Conservation (phyloP, 768 basidiomycete genomes). For the Podaxis pistillaris region DNA sequence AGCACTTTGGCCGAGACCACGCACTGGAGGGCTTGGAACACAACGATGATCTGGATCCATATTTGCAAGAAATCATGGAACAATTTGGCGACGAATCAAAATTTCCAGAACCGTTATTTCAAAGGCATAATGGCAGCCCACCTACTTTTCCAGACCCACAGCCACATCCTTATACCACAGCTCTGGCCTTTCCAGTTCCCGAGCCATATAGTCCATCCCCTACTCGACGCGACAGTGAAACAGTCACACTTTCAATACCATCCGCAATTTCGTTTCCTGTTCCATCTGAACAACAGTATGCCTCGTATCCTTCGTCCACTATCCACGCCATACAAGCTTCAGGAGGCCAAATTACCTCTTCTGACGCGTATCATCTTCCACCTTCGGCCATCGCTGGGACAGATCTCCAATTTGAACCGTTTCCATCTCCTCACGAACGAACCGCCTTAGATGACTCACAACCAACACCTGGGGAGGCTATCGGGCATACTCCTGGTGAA, state of each 20-base stretch:
- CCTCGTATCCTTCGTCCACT: not conserved
- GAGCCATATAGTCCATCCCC: not conserved
- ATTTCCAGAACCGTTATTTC: not conserved
- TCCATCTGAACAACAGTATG: not conserved
- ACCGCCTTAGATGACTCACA: not conserved
- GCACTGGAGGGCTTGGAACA: not conserved
- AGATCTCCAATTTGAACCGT: constrained; percentile 4
- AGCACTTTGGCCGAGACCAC: not conserved
- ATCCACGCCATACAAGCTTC: not conserved
- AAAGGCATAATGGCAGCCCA: not conserved
- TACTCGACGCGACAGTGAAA: not conserved
- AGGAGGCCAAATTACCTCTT: not conserved
- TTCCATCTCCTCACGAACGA: not conserved
- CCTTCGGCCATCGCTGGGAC: constrained; percentile 2
- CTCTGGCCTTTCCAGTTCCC: not conserved
- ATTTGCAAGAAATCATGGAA: not conserved
- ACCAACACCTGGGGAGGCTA: not conserved
- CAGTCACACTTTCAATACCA: not conserved
- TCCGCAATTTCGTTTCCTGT: not conserved
- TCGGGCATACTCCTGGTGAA: not conserved
- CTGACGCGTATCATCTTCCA: not conserved
- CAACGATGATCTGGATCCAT: not conserved
- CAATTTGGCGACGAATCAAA: not conserved
- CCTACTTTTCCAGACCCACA: constrained; percentile 7
- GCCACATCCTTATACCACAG: not conserved